phyloP scores from a whole-genome alignment of 2,329 filamentous ascomycete genomes.

The Aureobasidium sp. region DNA sequence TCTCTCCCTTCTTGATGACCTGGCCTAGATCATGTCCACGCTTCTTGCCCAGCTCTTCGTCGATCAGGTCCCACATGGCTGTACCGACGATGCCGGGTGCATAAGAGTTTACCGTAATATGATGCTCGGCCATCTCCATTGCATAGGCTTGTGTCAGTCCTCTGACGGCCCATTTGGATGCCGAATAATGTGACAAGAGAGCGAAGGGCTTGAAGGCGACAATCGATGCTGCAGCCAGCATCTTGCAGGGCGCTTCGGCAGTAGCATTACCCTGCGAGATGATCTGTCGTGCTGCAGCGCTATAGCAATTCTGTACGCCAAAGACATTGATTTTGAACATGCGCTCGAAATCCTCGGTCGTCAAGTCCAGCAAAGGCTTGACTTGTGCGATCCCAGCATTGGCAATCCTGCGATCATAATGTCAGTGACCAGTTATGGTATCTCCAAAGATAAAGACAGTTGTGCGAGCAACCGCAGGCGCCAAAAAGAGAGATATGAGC shows the following conservation, averaged over 20 bases:
- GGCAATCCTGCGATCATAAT: conserved; percentile 38
- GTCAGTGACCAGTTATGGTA: not conserved
- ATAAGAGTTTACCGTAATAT: conserved; percentile 61
- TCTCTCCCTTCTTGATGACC: conserved; percentile 31
- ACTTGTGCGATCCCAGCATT: conserved; percentile 58
- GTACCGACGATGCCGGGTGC: conserved; percentile 62
- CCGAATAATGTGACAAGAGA: conserved; percentile 55
- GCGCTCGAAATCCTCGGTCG: conserved; percentile 48
- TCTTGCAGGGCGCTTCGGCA: conserved; percentile 35
- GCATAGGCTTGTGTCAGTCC: conserved; percentile 60
- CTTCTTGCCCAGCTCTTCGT: conserved; percentile 50
- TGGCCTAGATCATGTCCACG: conserved; percentile 46
- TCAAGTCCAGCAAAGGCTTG: conserved; percentile 49
- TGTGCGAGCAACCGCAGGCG: not conserved
- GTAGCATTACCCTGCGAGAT: conserved; percentile 50
- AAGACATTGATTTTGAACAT: conserved; percentile 61
- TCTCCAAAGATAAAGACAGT: too few species aligned
- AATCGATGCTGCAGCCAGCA: conserved; percentile 43
- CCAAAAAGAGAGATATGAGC: not conserved
- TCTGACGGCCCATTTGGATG: conserved; percentile 60
- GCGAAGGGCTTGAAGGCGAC: conserved; percentile 55
- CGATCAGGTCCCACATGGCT: conserved; percentile 62
- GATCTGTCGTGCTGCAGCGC: conserved; percentile 56
- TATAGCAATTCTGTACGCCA: conserved; percentile 60
- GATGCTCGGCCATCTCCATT: conserved; percentile 56